Base-by-base conservation (phyloP, 1,284 basidiomycete genomes). In the Boletus albobrunnescens region DNA sequence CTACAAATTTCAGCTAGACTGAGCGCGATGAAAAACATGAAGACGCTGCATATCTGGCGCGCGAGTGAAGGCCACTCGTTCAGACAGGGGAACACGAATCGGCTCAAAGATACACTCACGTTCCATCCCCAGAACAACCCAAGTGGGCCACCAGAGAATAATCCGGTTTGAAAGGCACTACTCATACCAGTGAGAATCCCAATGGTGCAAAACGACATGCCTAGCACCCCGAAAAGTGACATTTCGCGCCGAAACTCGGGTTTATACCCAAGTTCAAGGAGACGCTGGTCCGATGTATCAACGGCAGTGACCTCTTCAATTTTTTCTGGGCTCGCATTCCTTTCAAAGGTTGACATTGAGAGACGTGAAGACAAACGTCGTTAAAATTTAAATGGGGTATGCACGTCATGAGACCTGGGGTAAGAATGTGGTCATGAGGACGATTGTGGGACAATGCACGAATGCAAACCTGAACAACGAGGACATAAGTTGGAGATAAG, bases 121-220 rank as follows among this genome's bases (percentile, higher is more conserved):
- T 81, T 81, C 79, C 79, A 81, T n/a, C 77, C 79, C 78, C 78
- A 81, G 56, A 81, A 81, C 51, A 80, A 58, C 1, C 79, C 77
- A 27, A 81, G 59, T 4, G 79, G 79, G 3, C 79, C 79, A 4
- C 79, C 79, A 27, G 76, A 77, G 59, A 81, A 78, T 27, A 79
- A 60, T 0, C 79, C 78, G 0, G 79, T 79, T 56, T 81, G 79
- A 53, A 80, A 79, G 1, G 74, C 73, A 40, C 71, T 78, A 42
- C 75, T 77, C 77, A 79, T 81, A 23, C 79, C 78, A 5, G 78
- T 80, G 14, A 81, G 65, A 53, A 81, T 79, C 1, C 79, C 77
- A 27, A 81, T 79, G 4, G 79, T 72, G 46, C 79, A 80, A 59
- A 81, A 81, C 1, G 77, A 80, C 57, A 81, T 76, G n/a, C 79